A percentile compares a stretch with the other conserved stretches of the same genome.
phyloP scores from a whole-genome alignment of 108 stramenopile genomes.

The Cylindrotheca fusiformis region DNA sequence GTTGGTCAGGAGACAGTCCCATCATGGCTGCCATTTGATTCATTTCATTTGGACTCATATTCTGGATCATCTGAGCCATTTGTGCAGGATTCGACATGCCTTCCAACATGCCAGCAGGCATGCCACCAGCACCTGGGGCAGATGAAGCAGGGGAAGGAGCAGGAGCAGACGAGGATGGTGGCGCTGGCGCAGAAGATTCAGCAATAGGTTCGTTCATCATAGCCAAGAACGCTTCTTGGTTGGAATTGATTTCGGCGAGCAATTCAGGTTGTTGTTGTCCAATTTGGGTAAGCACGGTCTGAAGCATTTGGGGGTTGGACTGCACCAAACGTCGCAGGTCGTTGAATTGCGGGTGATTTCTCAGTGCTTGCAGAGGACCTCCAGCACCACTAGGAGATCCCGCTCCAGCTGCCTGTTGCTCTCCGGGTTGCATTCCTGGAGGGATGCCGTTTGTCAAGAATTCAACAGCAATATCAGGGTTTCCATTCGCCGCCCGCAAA shows the following conservation, averaged over 20 bases:
- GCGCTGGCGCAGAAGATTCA: conserved; percentile 39
- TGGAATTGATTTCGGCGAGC: conserved; percentile 87
- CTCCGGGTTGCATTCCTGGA: conserved; percentile 40
- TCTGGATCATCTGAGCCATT: conserved; percentile 83
- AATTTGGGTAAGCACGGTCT: conserved; percentile 86
- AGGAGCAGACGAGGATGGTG: conserved; percentile 30
- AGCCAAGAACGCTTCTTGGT: conserved; percentile 90
- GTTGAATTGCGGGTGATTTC: conserved; percentile 95
- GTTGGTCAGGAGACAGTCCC: conserved; percentile 91
- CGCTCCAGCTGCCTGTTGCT: conserved; percentile 35
- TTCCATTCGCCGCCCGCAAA: conserved; percentile 91
- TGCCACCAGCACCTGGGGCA: conserved; percentile 26
- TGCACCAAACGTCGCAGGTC: conserved; percentile 89
- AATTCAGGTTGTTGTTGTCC: conserved; percentile 92
- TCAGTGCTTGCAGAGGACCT: conserved; percentile 72
- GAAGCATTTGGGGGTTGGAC: conserved; percentile 86
- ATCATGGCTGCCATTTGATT: conserved; percentile 90
- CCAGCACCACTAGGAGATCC: conserved; percentile 34
- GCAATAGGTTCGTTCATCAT: conserved; percentile 98
- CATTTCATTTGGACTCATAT: conserved; percentile 86
- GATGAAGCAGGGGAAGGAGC: conserved; percentile 30
- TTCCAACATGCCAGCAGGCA: conserved; percentile 61
- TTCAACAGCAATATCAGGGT: conserved; percentile 94
- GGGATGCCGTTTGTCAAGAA: conserved; percentile 98
- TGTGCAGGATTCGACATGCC: conserved; percentile 81